Percentiles rank a stretch among this genome's conserved stretches.
Conservation (phyloP, 306 rosid species). For the Prunus dulcis region DNA sequence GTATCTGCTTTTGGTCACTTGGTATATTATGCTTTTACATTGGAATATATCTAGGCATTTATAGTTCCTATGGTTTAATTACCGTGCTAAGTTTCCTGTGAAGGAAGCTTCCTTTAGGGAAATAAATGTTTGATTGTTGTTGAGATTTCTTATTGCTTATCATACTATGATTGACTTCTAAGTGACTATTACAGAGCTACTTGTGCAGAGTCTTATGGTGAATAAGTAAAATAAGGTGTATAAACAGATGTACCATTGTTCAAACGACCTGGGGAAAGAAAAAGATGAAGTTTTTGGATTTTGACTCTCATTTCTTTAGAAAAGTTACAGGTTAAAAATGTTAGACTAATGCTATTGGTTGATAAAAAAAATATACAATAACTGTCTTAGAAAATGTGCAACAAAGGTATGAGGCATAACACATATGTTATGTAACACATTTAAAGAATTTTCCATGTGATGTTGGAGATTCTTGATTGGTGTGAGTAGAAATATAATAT, state of each 20-base stretch:
- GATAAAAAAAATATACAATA: neutral
- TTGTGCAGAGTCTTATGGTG: neutral
- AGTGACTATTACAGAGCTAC: neutral
- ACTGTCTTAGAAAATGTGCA: neutral
- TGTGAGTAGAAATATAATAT: neutral
- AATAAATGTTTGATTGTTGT: neutral
- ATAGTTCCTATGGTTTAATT: neutral
- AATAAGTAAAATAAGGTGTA: no score
- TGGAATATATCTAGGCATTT: neutral
- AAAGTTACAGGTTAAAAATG: neutral
- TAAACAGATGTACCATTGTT: neutral
- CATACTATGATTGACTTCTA: neutral
- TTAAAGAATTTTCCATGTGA: neutral
- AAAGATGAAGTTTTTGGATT: neutral
- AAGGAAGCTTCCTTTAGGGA: neutral
- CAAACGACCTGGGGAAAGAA: neutral
- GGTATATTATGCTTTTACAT: neutral
- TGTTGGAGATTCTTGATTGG: constrained; percentile 2
- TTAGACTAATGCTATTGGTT: neutral
- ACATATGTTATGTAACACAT: neutral
- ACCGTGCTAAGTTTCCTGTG: neutral
- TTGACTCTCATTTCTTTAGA: neutral
- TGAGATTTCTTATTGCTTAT: neutral
- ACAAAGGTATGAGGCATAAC: neutral
- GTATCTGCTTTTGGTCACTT: constrained; percentile 2